A percentile compares a stretch with the other conserved stretches of the same genome.
These are phyloP conservation scores for Hygrophila difformis DNA, from an alignment of 257 asterid species.

Conservation along the genomic window DNA sequence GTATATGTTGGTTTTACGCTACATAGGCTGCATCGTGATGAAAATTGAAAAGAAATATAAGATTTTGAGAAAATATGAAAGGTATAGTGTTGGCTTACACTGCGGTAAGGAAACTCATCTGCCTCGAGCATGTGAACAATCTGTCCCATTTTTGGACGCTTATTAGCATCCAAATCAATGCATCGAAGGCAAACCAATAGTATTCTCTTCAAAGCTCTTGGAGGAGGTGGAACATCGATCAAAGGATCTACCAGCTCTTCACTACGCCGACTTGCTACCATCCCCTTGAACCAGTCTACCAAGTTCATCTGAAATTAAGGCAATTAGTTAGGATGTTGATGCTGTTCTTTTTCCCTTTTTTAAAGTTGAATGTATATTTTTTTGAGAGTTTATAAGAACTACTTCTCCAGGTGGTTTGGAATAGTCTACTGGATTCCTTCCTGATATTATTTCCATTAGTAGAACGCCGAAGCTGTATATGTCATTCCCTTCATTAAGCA, in stretches of 20 bases:
- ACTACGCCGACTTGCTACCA: slow-evolving; percentile 74
- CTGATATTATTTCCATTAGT: slow-evolving; percentile 85
- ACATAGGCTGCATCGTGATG: too few species aligned
- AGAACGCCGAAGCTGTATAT: slow-evolving; percentile 94
- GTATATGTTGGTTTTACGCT: too few species aligned
- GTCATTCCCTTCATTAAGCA: slow-evolving; percentile 92
- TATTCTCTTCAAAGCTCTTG: slow-evolving; percentile 74
- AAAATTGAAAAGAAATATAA: too few species aligned
- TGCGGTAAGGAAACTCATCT: slow-evolving; percentile 74
- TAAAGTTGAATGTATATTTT: too few species aligned
- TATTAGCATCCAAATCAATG: slow-evolving; percentile 75
- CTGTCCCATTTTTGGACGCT: slow-evolving; percentile 99
- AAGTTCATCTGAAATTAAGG: slow-evolving; percentile 95
- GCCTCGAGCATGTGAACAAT: slow-evolving; percentile 98
- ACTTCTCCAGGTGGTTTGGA: slow-evolving; percentile 95
- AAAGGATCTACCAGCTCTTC: slow-evolving; percentile 80
- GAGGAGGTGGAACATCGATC: slow-evolving; percentile 59
- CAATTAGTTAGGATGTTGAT: too few species aligned
- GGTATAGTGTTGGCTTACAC: too few species aligned
- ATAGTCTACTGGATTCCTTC: slow-evolving; percentile 92
- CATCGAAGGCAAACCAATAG: slow-evolving; percentile 83
- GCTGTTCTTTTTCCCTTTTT: too few species aligned
- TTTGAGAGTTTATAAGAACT: neutral
- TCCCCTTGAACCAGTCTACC: slow-evolving; percentile 96
- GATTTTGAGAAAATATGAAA: too few species aligned